Evolutionary conservation across 2,329 filamentous ascomycete genomes (phyloP).

Genomic region (Aspergillus terreus): DNA sequence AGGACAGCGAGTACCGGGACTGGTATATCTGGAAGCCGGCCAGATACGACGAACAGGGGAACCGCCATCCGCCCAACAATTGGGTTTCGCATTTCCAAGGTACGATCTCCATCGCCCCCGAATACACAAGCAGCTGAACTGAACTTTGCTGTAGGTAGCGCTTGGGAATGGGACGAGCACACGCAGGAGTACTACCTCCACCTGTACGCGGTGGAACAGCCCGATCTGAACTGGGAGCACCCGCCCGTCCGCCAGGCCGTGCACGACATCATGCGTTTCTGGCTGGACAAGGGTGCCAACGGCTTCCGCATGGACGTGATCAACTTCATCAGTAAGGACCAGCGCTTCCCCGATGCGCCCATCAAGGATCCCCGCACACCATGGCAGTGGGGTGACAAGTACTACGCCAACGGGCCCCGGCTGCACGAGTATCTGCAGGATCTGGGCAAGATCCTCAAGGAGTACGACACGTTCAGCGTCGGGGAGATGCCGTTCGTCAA

Average conservation of each 20-base stretch:
- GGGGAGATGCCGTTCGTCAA: constrained; percentile 57
- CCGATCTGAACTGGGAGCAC: constrained; percentile 84
- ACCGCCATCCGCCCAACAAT: constrained; percentile 69
- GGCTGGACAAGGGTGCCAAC: constrained; percentile 69
- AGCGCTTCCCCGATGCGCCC: constrained; percentile 48
- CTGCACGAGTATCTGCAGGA: constrained; percentile 57
- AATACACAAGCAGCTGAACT: not conserved
- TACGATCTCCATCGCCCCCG: constrained; percentile 7
- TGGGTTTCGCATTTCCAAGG: constrained; percentile 46
- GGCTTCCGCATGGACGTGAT: constrained; percentile 74
- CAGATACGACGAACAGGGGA: constrained; percentile 53
- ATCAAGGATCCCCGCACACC: constrained; percentile 21
- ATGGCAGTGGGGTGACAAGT: constrained; percentile 34
- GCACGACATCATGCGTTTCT: constrained; percentile 72
- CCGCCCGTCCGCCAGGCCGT: constrained; percentile 64
- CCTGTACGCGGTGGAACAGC: constrained; percentile 71
- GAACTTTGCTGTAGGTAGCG: not conserved
- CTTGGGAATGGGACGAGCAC: constrained; percentile 61
- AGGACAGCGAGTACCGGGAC: constrained; percentile 60
- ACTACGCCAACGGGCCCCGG: constrained; percentile 56
- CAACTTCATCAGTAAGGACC: constrained; percentile 67
- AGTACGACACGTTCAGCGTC: constrained; percentile 58
- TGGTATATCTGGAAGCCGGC: constrained; percentile 63
- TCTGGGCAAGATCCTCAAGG: constrained; percentile 50
- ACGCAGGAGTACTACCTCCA: constrained; percentile 74